phyloP scores from a whole-genome alignment of 306 rosid species.

The Cotoneaster glaucophyllus region DNA sequence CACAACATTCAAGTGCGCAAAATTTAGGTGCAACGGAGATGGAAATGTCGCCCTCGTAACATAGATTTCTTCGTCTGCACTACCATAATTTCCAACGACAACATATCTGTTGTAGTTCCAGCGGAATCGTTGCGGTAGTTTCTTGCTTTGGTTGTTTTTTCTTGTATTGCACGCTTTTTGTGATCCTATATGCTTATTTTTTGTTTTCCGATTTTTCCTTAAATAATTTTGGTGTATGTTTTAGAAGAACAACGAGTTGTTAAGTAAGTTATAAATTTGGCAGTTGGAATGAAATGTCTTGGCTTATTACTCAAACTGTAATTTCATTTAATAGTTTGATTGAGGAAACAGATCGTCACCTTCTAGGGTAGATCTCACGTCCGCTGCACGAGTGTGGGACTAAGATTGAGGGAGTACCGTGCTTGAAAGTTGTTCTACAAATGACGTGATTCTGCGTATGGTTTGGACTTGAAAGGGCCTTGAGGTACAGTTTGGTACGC shows the following conservation, averaged over 20 bases:
- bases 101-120: neutral
- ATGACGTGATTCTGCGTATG: no score
- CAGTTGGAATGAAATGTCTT: neutral
- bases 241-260: neutral
- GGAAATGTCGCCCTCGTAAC: neutral
- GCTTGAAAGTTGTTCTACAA: no score
- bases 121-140: constrained; percentile 4
- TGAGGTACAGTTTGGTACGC: no score
- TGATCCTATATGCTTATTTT: neutral
- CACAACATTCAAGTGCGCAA: constrained; percentile 92
- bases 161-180: neutral
- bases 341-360: neutral
- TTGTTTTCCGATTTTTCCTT: neutral
- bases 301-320: neutral
- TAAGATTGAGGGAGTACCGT: no score
- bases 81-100: neutral
- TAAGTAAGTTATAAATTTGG: neutral
- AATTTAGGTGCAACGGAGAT: constrained; percentile 25
- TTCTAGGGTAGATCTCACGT: no score
- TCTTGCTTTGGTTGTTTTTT: neutral
- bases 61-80: neutral
- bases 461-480: no score
- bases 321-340: neutral
- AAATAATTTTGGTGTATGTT: neutral
- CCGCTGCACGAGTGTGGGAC: no score